Conservation (phyloP, 768 basidiomycete species). For the Boletus barrowsii region DNA sequence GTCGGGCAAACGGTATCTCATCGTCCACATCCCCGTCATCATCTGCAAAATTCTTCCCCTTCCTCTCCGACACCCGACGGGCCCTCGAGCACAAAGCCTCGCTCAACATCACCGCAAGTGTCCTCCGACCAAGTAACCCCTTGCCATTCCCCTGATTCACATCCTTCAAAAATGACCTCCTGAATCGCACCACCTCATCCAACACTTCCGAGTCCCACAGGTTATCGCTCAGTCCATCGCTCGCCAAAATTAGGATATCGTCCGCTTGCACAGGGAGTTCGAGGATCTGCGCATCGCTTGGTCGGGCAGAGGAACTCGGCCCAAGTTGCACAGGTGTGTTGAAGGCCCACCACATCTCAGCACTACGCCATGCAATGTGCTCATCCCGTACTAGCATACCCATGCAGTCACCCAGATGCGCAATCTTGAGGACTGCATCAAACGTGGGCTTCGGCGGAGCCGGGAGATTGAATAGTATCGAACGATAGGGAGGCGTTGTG, state of each 20-base stretch:
- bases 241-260: slow-evolving; percentile 78
- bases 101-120: slow-evolving; percentile 67
- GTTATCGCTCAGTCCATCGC: slow-evolving; percentile 82
- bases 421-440: slow-evolving; percentile 72
- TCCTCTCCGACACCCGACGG: slow-evolving; percentile 59
- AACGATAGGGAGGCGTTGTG: slow-evolving; percentile 13
- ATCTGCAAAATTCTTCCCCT: slow-evolving; percentile 21
- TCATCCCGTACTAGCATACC: slow-evolving; percentile 80
- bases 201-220: slow-evolving; percentile 86
- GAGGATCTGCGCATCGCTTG: slow-evolving; percentile 65
- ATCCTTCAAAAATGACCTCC: slow-evolving; percentile 35
- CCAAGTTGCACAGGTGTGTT: slow-evolving; percentile 67
- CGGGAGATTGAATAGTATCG: slow-evolving; percentile 19
- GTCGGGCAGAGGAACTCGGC: slow-evolving; percentile 57
- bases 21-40: slow-evolving; percentile 32
- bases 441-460: slow-evolving; percentile 34
- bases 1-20: slow-evolving; percentile 82
- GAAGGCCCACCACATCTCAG: slow-evolving; percentile 92
- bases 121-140: slow-evolving; percentile 42
- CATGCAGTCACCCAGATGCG: slow-evolving; percentile 87
- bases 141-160: slow-evolving; percentile 10
- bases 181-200: slow-evolving; percentile 71
- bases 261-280: slow-evolving; percentile 66
- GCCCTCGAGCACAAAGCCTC: slow-evolving; percentile 83
- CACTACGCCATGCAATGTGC: slow-evolving; percentile 77